A percentile compares a stretch with the other conserved stretches of the same genome.
These are phyloP conservation scores for Pouteria campechiana DNA, from an alignment of 179 eudicot species.

Conservation along the genomic window DNA sequence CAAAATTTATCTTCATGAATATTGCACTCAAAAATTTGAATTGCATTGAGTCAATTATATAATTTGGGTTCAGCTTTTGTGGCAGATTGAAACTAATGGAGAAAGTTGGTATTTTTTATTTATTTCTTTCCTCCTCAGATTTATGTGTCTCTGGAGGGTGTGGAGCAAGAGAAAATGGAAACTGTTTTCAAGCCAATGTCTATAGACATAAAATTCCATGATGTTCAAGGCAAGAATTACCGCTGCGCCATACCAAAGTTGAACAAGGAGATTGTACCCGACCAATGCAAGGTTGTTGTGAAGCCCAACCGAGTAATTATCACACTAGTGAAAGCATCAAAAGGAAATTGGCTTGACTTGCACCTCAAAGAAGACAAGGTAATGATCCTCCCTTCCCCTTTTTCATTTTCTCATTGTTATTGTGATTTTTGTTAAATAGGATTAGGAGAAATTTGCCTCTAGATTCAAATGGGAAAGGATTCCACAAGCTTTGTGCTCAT, in stretches of 20 bases:
- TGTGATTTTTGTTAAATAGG: too few species aligned
- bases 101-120: too few species aligned
- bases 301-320: slow-evolving; percentile 73
- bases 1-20: too few species aligned
- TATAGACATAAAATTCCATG: slow-evolving; percentile 69
- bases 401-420: neutral
- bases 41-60: too few species aligned
- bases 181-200: slow-evolving; percentile 44
- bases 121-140: slow-evolving; percentile 34
- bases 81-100: too few species aligned
- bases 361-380: slow-evolving; percentile 94
- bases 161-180: slow-evolving; percentile 67
- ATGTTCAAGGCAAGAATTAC: slow-evolving; percentile 80
- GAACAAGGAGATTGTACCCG: slow-evolving; percentile 70
- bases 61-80: too few species aligned
- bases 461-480: too few species aligned
- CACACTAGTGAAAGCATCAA: slow-evolving; percentile 60
- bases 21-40: too few species aligned
- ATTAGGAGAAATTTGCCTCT: too few species aligned
- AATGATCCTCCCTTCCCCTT: slow-evolving; percentile 1
- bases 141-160: slow-evolving; percentile 73
- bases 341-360: slow-evolving; percentile 79
- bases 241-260: slow-evolving; percentile 68
- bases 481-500: neutral
- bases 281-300: slow-evolving; percentile 62